Evolutionary conservation across 2,329 filamentous ascomycete genomes (phyloP), one percentile per base, ranked within the genome.

Genomic region (Fusarium sp.): DNA sequence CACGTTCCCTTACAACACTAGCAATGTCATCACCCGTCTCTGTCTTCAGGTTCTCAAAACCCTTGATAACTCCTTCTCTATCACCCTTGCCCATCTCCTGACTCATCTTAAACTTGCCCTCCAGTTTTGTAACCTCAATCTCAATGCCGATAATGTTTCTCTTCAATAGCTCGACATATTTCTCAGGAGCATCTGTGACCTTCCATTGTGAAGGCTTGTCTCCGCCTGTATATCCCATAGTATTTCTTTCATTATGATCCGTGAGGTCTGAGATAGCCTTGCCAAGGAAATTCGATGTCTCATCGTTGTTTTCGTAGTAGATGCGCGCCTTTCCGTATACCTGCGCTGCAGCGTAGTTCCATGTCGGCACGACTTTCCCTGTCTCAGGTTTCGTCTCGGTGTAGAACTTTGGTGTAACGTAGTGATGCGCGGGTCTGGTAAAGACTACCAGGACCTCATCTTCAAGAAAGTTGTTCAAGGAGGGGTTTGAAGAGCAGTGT

Each of bases 391-490:
- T 92, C 1, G 90, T 91, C 66, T 88, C 83, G 6, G 79, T 82
- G 78, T 92, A 92, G 78, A 91, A 92, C 54, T 90, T 89, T 0
- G 90, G 88, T 0, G 90, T 91, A 1, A 92, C 85, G 71, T 92
- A 92, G 76, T 90, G 87, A 34, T 91, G 85, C 1, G 81, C 77
- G 0, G 84, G 80, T 0, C 81, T 82, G 20, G 83, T 91, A 79
- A 92, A 92, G 17, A 91, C 79, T 2, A 92, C 90, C 20, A 90
- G 75, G 2, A 91, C 88, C 59, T 91, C 89, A 18, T 87, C 75
- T 49, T 82, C 76, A 5, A 84, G 77, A 22, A 74, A 55, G 24
- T 66, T 66, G 58, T 62, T 58, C 17, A 62, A 6, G 11, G 13
- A 3, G 4, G 48, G 42, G 10, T 61, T 40, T n/a, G 56, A 45